Conservation (phyloP, 2,329 filamentous ascomycete genomes). For the Conoideocrella luteorostrata region DNA sequence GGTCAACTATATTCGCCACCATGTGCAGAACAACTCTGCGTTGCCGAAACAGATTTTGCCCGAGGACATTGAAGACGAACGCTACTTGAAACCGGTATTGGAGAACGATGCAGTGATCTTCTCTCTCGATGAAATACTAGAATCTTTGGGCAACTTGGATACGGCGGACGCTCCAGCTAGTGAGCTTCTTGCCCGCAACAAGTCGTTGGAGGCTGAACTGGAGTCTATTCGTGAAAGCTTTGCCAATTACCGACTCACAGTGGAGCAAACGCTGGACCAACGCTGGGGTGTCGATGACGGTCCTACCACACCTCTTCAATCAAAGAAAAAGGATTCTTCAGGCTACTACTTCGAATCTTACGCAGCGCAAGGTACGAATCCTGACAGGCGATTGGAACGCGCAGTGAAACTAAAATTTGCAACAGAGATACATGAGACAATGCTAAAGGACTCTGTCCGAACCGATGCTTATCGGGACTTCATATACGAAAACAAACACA, state of each 20-base stretch:
- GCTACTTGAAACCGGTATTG: slow-evolving; percentile 74
- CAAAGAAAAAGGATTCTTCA: slow-evolving; percentile 23
- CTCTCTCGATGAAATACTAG: slow-evolving; percentile 69
- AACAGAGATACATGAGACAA: slow-evolving; percentile 83
- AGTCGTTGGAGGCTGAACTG: slow-evolving; percentile 54
- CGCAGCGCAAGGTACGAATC: slow-evolving; percentile 47
- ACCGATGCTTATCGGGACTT: slow-evolving; percentile 94
- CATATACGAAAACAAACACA: slow-evolving; percentile 82
- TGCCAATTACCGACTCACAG: slow-evolving; percentile 56
- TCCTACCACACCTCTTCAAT: background rate
- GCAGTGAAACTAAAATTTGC: background rate
- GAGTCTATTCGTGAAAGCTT: slow-evolving; percentile 55
- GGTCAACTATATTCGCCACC: slow-evolving; percentile 60
- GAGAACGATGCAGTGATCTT: slow-evolving; percentile 88
- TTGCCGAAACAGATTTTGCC: slow-evolving; percentile 54
- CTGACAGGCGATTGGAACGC: too few species aligned
- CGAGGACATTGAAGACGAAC: slow-evolving; percentile 66
- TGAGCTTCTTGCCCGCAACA: slow-evolving; percentile 42
- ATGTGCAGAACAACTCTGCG: slow-evolving; percentile 35
- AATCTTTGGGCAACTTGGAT: slow-evolving; percentile 19
- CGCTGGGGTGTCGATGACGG: slow-evolving; percentile 52
- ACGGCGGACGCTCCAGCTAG: slow-evolving; percentile 20
- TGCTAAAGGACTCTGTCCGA: slow-evolving; percentile 84
- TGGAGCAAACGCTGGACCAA: slow-evolving; percentile 60
- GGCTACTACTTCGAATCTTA: slow-evolving; percentile 57